Evolutionary conservation across 1,139 yeast genomes (phyloP), one percentile per base, ranked within the genome.

Genomic region (Saccharomycopsis crataegensis): DNA sequence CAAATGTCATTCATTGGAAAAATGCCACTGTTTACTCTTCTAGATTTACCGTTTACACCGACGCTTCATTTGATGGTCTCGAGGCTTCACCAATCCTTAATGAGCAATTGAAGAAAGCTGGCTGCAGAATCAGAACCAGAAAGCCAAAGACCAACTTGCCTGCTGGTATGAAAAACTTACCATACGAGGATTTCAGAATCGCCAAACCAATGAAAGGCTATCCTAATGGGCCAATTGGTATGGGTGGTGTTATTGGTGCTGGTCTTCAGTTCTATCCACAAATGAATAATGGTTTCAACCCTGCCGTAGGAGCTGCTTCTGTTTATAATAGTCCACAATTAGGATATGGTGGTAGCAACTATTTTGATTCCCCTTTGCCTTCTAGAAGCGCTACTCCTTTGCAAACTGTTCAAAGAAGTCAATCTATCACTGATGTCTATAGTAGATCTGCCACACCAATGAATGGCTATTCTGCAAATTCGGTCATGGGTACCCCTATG

Each of bases 1-100:
- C 56, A 41, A 50, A 51, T 14, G 16, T 56, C 17, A 46, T 56
- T 12, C 57, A 56, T 33, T 56, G 57, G 58, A 49, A 50, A 3
- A 45, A 48, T 31, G 58, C 58, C 9, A 53, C 57, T 33, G 37
- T 44, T 12, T 56, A 53, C 53, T 50, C 57, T 17, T 40, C 49
- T 9, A 57, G 60, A 36, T 59, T 68, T 48, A 62, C 65, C 8
- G 71, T 67, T 14, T 68, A 64, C 59, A 62, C 69, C 1, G 70
- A 71, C 31, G 68, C 69, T 53, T 61, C 64, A 44, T 68, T 68
- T 56, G 72, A 71, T 22, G 71, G 71, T 3, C 62, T 68, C 46
- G 69, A 62, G 46, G 67, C 65, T 16, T 63, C 67, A 37, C 63
- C 67, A 49, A 64, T 65, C 42, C 59, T 67, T 46, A 67, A 67